Percentiles rank a stretch among this genome's conserved stretches.
Evolutionary conservation across 1,139 yeast genomes (phyloP).

Genomic region (Protomyces lactucae-debilis): DNA sequence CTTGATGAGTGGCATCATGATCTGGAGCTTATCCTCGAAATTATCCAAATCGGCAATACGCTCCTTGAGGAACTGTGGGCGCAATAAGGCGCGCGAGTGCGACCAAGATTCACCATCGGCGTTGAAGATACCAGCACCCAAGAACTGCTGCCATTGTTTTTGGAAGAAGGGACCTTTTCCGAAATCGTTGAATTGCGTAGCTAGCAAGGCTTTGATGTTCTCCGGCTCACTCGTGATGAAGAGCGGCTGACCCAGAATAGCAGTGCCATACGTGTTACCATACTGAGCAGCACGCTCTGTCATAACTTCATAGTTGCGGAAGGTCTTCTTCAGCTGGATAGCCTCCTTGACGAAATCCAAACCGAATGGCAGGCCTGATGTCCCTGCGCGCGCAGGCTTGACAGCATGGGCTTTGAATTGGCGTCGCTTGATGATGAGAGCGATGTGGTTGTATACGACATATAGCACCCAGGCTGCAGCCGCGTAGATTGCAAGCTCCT

Average conservation of each 20-base stretch:
- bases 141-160: slow-evolving; percentile 38
- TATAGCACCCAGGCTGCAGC: background rate
- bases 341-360: background rate
- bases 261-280: slow-evolving; percentile 6
- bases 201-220: slow-evolving; percentile 36
- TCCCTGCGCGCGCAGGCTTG: background rate
- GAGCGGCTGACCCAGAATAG: slow-evolving; percentile 1
- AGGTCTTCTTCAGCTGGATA: background rate
- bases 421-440: background rate
- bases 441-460: background rate
- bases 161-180: slow-evolving; percentile 43
- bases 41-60: slow-evolving; percentile 50
- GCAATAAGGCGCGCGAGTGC: slow-evolving; percentile 53
- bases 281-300: background rate
- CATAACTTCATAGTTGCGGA: slow-evolving; percentile 3
- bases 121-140: slow-evolving; percentile 59
- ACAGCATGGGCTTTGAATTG: background rate
- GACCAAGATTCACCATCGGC: slow-evolving; percentile 56
- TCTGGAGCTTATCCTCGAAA: slow-evolving; percentile 48
- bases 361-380: background rate
- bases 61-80: slow-evolving; percentile 57
- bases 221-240: slow-evolving; percentile 17
- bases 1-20: slow-evolving; percentile 41
- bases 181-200: slow-evolving; percentile 49
- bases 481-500: background rate